Evolutionary conservation across 1,284 basidiomycete genomes (phyloP).

Genomic region (Fistulina hepatica): DNA sequence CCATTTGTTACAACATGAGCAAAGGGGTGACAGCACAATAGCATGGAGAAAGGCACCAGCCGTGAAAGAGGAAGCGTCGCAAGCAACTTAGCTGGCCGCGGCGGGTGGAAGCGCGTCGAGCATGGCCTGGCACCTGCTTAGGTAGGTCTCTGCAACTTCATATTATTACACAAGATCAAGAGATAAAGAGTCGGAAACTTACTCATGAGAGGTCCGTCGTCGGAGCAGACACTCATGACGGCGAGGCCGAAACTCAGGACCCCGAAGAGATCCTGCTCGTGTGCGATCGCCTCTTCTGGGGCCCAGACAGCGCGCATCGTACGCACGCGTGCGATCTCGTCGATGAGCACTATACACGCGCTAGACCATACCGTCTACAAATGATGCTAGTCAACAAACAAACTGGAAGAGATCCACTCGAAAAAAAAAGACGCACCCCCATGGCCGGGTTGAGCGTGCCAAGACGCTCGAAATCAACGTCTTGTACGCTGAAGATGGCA

Average conservation of each 20-base stretch:
- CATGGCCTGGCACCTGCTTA: too few relatives aligned
- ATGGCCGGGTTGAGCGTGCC: conserved; percentile 12
- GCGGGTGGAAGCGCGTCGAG: too few relatives aligned
- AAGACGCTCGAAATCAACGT: conserved; percentile 4
- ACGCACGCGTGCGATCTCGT: conserved; percentile 11
- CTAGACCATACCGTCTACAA: conserved; percentile 11
- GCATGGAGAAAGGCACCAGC: too few relatives aligned
- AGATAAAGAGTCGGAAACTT: too few relatives aligned
- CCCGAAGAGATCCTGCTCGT: background rate
- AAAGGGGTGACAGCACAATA: too few relatives aligned
- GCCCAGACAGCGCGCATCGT: background rate
- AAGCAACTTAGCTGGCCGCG: too few relatives aligned
- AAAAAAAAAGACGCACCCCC: conserved; percentile 10
- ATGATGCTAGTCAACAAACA: background rate
- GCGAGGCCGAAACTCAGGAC: background rate
- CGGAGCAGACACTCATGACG: background rate
- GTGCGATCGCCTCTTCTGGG: background rate
- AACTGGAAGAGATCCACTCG: background rate
- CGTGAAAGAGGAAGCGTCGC: too few relatives aligned
- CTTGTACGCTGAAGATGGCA: conserved; percentile 10
- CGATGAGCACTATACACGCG: conserved; percentile 11
- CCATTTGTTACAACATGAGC: too few relatives aligned
- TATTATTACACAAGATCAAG: too few relatives aligned
- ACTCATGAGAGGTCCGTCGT: conserved; percentile 1
- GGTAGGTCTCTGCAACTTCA: too few relatives aligned